Percentiles rank a stretch among this genome's conserved stretches.
Conservation (phyloP, 345 rosid species). For the Arabis hirsuta region DNA sequence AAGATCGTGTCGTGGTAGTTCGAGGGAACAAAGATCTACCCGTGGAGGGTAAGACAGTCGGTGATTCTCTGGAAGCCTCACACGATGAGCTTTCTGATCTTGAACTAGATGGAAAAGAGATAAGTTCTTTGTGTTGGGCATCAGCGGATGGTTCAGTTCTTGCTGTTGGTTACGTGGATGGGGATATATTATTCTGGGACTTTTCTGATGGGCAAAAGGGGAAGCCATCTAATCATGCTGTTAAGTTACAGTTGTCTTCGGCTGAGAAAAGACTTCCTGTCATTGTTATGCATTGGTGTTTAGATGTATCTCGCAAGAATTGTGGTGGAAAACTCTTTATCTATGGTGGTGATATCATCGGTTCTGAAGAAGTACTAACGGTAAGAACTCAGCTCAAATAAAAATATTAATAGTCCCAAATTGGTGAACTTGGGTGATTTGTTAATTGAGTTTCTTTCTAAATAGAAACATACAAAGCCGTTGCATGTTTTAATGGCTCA, state of each 20-base stretch:
- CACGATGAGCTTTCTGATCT: conserved; percentile 47
- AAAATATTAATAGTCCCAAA: conserved; percentile 27
- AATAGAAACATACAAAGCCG: conserved; percentile 23
- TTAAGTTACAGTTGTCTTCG: conserved; percentile 74
- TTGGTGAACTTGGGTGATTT: conserved; percentile 21
- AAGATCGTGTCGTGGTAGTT: conserved; percentile 55
- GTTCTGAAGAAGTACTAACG: conserved; percentile 82
- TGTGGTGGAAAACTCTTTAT: conserved; percentile 71
- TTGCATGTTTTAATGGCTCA: conserved; percentile 32
- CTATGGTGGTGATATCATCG: conserved; percentile 86
- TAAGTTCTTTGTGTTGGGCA: conserved; percentile 90
- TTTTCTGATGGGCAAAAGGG: conserved; percentile 51
- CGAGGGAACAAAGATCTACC: conserved; percentile 76
- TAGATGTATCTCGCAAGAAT: conserved; percentile 50
- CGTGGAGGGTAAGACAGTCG: conserved; percentile 51
- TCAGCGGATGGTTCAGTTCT: conserved; percentile 77
- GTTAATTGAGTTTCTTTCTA: conserved; percentile 11
- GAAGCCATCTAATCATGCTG: conserved; percentile 54
- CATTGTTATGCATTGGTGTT: conserved; percentile 71
- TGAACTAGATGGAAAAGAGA: conserved; percentile 69
- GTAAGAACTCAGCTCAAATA: conserved; percentile 48
- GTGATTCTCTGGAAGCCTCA: conserved; percentile 45
- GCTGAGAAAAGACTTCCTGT: conserved; percentile 79
- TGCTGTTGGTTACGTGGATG: conserved; percentile 89
- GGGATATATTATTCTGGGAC: conserved; percentile 86